Base-by-base conservation (phyloP, 2,329 filamentous ascomycete genomes). In the Fonsecaea multimorphosa region DNA sequence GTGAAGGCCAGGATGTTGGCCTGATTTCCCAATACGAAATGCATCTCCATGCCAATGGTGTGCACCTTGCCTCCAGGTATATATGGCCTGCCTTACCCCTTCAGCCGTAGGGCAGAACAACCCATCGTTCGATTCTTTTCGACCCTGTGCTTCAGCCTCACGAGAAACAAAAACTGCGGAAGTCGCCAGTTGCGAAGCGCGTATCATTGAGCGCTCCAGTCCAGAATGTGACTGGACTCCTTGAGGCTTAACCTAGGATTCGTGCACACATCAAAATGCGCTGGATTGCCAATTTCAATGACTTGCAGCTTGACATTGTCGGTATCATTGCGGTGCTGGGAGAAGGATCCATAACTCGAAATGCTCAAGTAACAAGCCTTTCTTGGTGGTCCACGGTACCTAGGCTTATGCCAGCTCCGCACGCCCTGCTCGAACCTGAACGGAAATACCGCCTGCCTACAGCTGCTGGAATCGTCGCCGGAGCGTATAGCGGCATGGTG, bases 301-400 rank as follows among this genome's bases (percentile, higher is more conserved):
- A 55, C n/a, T 53, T 68, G 14, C 63, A 53, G 29, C 62, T 88
- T 53, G 86, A 88, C 71, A 85, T 87, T 53, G 85, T 89, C 64
- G 86, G 85, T 38, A 82, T 89, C 32, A 82, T 89, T 59, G 86
- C 86, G 66, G 84, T 89, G 71, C 85, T 88, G 63, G 86, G 86
- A 73, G 86, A 88, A 76, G 83, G 81, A 1, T 83, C 84, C 19
- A 86, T 88, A 67, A 80, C 83, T 51, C 83, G 85, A 66, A 85
- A 88, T 72, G 78, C 83, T 1, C 86, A 88, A 73, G 80, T 84
- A 58, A 82, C 87, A 67, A 87, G 85, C 1, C 82, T 86, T n/a
- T 86, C 84, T 9, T 79, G 81, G 67, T 79, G 86, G 36, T 86
- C 85, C 69, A 80, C 86, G 44, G 78, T 88, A 2, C 87, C 87